Conservation (phyloP, 441 rosid genomes). For the Adansonia grandidieri region DNA sequence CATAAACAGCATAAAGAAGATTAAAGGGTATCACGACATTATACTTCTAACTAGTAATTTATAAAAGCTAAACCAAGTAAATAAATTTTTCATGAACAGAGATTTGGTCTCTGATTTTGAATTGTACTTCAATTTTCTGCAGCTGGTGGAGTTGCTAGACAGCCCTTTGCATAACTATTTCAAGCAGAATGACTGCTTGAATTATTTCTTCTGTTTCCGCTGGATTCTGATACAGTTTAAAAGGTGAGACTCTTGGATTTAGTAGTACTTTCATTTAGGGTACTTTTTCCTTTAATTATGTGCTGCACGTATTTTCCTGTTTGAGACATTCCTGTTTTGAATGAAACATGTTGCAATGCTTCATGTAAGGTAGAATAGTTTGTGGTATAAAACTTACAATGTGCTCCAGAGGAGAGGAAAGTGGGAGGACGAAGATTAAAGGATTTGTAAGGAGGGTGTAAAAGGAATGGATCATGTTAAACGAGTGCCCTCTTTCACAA, state of each 20-base stretch:
- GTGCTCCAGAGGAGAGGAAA: constrained; percentile 1
- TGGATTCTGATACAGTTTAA: constrained; percentile 97
- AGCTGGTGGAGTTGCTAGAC: constrained; percentile 96
- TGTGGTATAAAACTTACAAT: constrained; percentile 6
- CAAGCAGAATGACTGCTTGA: constrained; percentile 93
- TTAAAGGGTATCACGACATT: constrained; percentile 1
- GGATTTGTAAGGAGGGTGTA: background rate
- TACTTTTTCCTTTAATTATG: constrained; percentile 16
- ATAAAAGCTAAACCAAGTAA: constrained; percentile 1
- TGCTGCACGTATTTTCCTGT: background rate
- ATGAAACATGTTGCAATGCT: background rate
- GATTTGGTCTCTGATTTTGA: constrained; percentile 30
- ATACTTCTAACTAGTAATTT: background rate
- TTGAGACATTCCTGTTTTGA: background rate
- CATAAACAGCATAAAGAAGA: constrained; percentile 9
- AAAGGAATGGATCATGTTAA: constrained; percentile 4
- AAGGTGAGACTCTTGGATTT: constrained; percentile 55
- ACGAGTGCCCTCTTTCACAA: background rate
- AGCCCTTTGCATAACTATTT: constrained; percentile 88
- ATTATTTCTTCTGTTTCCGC: constrained; percentile 99
- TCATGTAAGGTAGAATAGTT: constrained; percentile 1
- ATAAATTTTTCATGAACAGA: background rate
- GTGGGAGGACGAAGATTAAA: constrained; percentile 18
- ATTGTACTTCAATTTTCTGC: constrained; percentile 37
- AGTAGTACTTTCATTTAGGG: constrained; percentile 12